Conservation (phyloP, 257 asterid genomes). For the Phtheirospermum japonicum region DNA sequence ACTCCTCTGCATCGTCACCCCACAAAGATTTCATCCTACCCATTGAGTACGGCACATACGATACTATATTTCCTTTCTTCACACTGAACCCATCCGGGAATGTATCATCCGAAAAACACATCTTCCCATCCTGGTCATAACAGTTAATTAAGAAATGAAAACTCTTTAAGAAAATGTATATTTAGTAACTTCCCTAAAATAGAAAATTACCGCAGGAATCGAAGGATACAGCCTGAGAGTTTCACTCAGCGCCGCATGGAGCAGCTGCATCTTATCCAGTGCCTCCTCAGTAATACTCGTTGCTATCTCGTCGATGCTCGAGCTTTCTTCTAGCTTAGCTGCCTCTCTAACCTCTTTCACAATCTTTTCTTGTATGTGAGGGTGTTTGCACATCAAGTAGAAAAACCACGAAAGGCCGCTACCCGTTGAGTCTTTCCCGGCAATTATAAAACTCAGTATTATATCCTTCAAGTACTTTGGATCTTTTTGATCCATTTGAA, state of each 20-base stretch:
- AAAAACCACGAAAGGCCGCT: slow-evolving; percentile 71
- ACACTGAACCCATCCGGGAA: slow-evolving; percentile 62
- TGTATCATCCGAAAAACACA: slow-evolving; percentile 55
- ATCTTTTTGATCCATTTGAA: slow-evolving; percentile 53
- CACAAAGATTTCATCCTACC: slow-evolving; percentile 64
- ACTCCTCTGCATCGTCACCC: slow-evolving; percentile 77
- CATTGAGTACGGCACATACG: slow-evolving; percentile 54
- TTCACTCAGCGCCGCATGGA: slow-evolving; percentile 62
- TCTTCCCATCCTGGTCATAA: slow-evolving; percentile 50
- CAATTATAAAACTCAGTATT: slow-evolving; percentile 67
- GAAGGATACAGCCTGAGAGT: slow-evolving; percentile 69
- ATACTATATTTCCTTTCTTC: slow-evolving; percentile 49
- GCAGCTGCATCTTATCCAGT: slow-evolving; percentile 58
- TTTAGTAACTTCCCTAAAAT: background rate
- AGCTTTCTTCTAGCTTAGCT: slow-evolving; percentile 25
- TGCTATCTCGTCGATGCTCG: slow-evolving; percentile 39
- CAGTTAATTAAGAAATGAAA: background rate
- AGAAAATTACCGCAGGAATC: slow-evolving; percentile 44
- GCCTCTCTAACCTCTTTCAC: slow-evolving; percentile 44
- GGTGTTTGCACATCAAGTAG: slow-evolving; percentile 69
- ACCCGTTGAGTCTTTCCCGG: slow-evolving; percentile 74
- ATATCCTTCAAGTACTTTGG: slow-evolving; percentile 65
- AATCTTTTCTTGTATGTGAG: slow-evolving; percentile 44
- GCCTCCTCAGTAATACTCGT: slow-evolving; percentile 50
- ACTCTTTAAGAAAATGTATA: background rate